Evolutionary conservation across 306 rosid genomes (phyloP).

Genomic region (Prunus mume): DNA sequence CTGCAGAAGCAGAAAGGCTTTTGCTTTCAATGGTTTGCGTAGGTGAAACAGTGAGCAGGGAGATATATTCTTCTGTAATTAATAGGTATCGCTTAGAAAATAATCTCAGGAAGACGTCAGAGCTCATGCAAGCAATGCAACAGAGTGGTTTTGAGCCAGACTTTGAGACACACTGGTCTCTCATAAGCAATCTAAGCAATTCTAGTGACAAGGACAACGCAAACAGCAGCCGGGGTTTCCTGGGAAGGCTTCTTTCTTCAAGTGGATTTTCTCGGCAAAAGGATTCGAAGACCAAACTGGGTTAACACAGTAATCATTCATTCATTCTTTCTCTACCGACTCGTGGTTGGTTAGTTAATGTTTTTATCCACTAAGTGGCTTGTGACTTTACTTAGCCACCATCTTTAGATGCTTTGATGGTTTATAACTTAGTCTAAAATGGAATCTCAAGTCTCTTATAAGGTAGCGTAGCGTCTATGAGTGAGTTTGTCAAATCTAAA

Average conservation of each 20-base stretch:
- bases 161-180: slow-evolving; percentile 91
- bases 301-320: not conserved
- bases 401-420: not conserved
- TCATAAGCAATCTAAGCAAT: slow-evolving; percentile 62
- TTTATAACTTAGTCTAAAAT: not conserved
- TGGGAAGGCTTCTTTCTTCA: slow-evolving; percentile 69
- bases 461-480: not conserved
- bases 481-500: not conserved
- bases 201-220: slow-evolving; percentile 32
- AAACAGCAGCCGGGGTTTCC: slow-evolving; percentile 56
- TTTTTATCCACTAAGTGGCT: not conserved
- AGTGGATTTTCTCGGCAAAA: slow-evolving; percentile 54
- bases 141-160: slow-evolving; percentile 73
- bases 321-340: not conserved
- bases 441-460: not conserved
- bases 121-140: slow-evolving; percentile 77
- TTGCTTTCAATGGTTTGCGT: slow-evolving; percentile 41
- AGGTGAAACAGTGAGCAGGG: slow-evolving; percentile 65
- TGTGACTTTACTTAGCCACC: not conserved
- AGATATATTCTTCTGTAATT: slow-evolving; percentile 55
- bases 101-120: slow-evolving; percentile 61
- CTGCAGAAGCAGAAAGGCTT: slow-evolving; percentile 64
- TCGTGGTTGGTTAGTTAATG: not conserved
- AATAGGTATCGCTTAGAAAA: slow-evolving; percentile 49
- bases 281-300: slow-evolving; percentile 12